Percentiles rank a stretch among this genome's conserved stretches.
Conservation (phyloP, 495 filamentous ascomycete species). For the Geopyxis carbonaria region DNA sequence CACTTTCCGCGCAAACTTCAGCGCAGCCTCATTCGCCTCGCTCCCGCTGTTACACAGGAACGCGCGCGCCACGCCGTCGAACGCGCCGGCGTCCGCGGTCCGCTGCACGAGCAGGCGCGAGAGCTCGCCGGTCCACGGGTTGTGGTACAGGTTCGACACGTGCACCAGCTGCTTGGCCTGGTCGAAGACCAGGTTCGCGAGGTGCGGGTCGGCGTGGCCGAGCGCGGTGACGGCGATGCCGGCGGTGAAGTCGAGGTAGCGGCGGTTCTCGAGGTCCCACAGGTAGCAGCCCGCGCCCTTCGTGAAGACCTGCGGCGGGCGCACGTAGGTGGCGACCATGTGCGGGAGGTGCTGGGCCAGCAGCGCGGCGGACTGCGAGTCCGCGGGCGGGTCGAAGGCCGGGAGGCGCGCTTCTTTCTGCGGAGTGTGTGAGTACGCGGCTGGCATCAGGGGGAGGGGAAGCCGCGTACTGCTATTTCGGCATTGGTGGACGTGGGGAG, state of each 20-base stretch:
- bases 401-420: constrained; percentile 49
- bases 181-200: constrained; percentile 46
- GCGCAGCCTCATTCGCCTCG: constrained; percentile 93
- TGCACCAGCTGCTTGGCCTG: constrained; percentile 78
- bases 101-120: constrained; percentile 68
- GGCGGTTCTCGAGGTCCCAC: constrained; percentile 74
- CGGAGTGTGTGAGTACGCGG: background rate
- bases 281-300: constrained; percentile 72
- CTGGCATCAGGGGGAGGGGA: background rate
- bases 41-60: constrained; percentile 91
- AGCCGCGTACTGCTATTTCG: constrained; percentile 7
- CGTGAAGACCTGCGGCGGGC: constrained; percentile 77
- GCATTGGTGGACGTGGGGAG: constrained; percentile 9
- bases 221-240: constrained; percentile 91
- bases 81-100: constrained; percentile 56
- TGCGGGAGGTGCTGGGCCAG: constrained; percentile 55
- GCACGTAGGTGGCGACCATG: constrained; percentile 91
- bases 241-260: constrained; percentile 84
- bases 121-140: constrained; percentile 77
- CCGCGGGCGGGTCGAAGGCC: constrained; percentile 58
- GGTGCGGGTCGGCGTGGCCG: constrained; percentile 67
- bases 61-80: constrained; percentile 61
- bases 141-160: constrained; percentile 89
- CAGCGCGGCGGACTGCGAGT: constrained; percentile 60
- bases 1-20: constrained; percentile 89